Evolutionary conservation across 2,329 filamentous ascomycete species (phyloP).

Genomic region (Ophiostoma tasmaniense): DNA sequence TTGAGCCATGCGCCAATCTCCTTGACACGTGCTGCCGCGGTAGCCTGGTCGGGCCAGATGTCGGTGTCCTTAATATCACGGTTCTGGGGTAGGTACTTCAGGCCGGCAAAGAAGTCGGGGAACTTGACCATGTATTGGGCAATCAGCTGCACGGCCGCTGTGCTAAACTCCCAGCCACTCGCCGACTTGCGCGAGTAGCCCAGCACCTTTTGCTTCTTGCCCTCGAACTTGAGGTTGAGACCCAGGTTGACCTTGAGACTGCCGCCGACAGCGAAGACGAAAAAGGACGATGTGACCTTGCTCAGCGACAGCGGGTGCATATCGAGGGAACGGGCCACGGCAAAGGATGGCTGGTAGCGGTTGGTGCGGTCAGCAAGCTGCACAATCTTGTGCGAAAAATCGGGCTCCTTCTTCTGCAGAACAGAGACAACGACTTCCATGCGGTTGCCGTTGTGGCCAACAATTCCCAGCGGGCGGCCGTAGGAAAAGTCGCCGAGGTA

Average conservation of each 20-base stretch:
- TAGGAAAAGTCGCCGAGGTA: slow-evolving; percentile 93
- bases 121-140: slow-evolving; percentile 87
- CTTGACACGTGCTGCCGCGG: slow-evolving; percentile 74
- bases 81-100: slow-evolving; percentile 75
- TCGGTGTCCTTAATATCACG: slow-evolving; percentile 79
- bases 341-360: slow-evolving; percentile 77
- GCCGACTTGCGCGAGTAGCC: slow-evolving; percentile 84
- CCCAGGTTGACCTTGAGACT: slow-evolving; percentile 74
- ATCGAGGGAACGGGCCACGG: slow-evolving; percentile 73
- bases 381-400: slow-evolving; percentile 73
- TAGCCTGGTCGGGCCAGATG: slow-evolving; percentile 66
- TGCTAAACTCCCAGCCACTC: slow-evolving; percentile 92
- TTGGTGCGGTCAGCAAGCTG: slow-evolving; percentile 58
- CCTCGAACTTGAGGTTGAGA: slow-evolving; percentile 94
- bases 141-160: slow-evolving; percentile 70
- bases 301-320: slow-evolving; percentile 83
- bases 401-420: slow-evolving; percentile 62
- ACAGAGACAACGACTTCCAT: slow-evolving; percentile 71
- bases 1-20: slow-evolving; percentile 94
- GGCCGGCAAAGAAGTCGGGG: slow-evolving; percentile 87
- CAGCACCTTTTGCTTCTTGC: slow-evolving; percentile 87
- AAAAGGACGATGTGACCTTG: slow-evolving; percentile 93
- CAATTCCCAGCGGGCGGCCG: slow-evolving; percentile 78
- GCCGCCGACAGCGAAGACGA: slow-evolving; percentile 67
- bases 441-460: slow-evolving; percentile 61